A percentile compares a stretch with the other conserved stretches of the same genome.
phyloP scores from a whole-genome alignment of 345 rosid species.

The Iberis pinnata region DNA sequence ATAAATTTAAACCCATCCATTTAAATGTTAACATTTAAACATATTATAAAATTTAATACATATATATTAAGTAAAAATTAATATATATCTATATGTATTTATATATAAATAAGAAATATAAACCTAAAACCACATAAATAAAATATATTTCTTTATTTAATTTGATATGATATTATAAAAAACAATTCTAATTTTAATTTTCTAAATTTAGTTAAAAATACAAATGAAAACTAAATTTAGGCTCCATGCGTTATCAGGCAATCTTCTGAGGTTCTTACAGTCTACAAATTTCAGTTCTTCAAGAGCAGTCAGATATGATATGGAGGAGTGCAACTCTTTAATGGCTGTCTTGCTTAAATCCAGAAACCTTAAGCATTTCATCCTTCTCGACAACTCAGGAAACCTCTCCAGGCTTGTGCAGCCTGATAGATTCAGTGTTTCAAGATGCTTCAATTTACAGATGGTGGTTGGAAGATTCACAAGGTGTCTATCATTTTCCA shows the following conservation, averaged over 20 bases:
- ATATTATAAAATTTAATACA: no score
- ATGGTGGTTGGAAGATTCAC: conserved; percentile 16
- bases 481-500: conserved; percentile 15
- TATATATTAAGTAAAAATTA: no score
- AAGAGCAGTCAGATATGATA: conserved; percentile 19
- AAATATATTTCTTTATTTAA: no score
- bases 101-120: no score
- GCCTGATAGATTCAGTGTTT: conserved; percentile 23
- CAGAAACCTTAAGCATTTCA: conserved; percentile 23
- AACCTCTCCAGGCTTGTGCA: conserved; percentile 19
- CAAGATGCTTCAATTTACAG: conserved; percentile 29
- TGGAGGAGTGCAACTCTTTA: conserved; percentile 13
- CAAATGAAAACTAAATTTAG: no score
- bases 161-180: no score
- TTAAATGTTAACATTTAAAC: no score
- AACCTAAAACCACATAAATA: no score
- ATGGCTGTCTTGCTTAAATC: conserved; percentile 19
- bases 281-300: conserved; percentile 16
- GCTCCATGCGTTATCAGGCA: conserved; percentile 22
- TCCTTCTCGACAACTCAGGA: conserved; percentile 16
- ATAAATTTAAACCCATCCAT: no score
- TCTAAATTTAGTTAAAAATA: no score
- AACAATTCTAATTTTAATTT: no score
- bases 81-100: no score
- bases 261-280: conserved; percentile 12